phyloP scores from a whole-genome alignment of 1,284 basidiomycete genomes.

The Cryptococcus sp. region DNA sequence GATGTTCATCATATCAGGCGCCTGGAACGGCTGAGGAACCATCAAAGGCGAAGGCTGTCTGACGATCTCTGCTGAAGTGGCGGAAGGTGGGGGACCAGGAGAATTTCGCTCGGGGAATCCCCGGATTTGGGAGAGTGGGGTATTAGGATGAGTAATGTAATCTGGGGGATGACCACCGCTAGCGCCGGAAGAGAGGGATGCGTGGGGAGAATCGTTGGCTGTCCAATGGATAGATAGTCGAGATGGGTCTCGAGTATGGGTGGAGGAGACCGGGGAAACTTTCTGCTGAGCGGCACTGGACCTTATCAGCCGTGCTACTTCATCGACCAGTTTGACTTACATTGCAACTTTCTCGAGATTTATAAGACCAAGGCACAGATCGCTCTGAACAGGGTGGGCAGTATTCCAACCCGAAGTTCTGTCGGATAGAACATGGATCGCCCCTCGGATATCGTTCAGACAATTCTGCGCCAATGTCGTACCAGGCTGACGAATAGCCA shows the following conservation, averaged over 20 bases:
- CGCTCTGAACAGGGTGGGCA: constrained; percentile 44
- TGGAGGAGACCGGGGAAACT: background rate
- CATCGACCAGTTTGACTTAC: constrained; percentile 11
- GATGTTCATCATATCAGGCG: background rate
- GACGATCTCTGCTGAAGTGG: background rate
- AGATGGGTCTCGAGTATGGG: background rate
- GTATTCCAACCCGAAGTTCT: constrained; percentile 37
- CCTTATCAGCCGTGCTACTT: background rate
- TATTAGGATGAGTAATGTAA: background rate
- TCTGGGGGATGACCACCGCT: background rate
- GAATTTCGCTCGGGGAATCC: constrained; percentile 9
- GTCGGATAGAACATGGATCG: constrained; percentile 40
- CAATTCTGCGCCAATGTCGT: constrained; percentile 37
- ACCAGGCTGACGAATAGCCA: constrained; percentile 44
- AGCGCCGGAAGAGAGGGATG: background rate
- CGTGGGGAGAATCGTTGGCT: background rate
- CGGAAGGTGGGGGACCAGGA: background rate
- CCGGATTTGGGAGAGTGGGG: constrained; percentile 13
- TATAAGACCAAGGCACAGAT: constrained; percentile 41
- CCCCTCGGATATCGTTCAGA: constrained; percentile 34
- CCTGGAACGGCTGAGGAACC: constrained; percentile 5
- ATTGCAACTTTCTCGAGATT: constrained; percentile 40
- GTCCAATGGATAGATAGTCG: constrained; percentile 2
- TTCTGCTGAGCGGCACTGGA: constrained; percentile 3
- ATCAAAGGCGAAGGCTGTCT: background rate